A percentile compares a stretch with the other conserved stretches of the same genome.
Evolutionary conservation across 202 grass and related monocot genomes (phyloP).

Genomic region (Setaria viridis): DNA sequence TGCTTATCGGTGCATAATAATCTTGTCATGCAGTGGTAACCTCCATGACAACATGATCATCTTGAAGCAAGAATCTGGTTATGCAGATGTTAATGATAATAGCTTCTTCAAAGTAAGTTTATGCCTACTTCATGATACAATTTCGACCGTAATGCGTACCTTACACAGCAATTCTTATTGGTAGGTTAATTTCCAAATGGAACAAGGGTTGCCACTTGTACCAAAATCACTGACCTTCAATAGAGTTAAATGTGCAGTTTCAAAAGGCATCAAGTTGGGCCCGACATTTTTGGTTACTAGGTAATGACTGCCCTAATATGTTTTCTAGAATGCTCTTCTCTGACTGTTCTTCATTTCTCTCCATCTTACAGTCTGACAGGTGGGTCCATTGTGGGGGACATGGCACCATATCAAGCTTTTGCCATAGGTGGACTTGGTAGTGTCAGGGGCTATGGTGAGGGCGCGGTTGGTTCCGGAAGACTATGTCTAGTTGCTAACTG

Average conservation of each 20-base stretch:
- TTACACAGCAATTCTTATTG: slow-evolving; percentile 40
- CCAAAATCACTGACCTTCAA: slow-evolving; percentile 91
- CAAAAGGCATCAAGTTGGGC: slow-evolving; percentile 92
- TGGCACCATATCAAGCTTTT: slow-evolving; percentile 99
- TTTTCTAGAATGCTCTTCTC: slow-evolving; percentile 30
- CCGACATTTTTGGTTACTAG: slow-evolving; percentile 85
- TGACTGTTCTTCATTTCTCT: slow-evolving; percentile 38
- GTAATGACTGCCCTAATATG: slow-evolving; percentile 47
- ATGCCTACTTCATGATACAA: slow-evolving; percentile 31
- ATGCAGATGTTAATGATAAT: slow-evolving; percentile 71
- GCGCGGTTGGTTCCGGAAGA: slow-evolving; percentile 91
- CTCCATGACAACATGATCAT: slow-evolving; percentile 96
- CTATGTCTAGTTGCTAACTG: slow-evolving; percentile 85
- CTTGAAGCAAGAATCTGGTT: slow-evolving; percentile 96
- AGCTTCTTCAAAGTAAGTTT: slow-evolving; percentile 86
- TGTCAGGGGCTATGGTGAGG: slow-evolving; percentile 93
- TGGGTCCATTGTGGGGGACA: slow-evolving; percentile 96
- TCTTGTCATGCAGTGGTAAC: slow-evolving; percentile 69
- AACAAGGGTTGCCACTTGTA: slow-evolving; percentile 93
- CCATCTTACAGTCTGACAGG: slow-evolving; percentile 75
- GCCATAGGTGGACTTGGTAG: slow-evolving; percentile 90
- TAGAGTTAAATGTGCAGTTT: slow-evolving; percentile 83
- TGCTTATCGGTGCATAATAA: slow-evolving; percentile 29
- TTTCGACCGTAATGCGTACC: slow-evolving; percentile 28
- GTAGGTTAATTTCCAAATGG: slow-evolving; percentile 97